phyloP scores from a whole-genome alignment of 2,329 filamentous ascomycete species.

The Coniochaeta prunicola region DNA sequence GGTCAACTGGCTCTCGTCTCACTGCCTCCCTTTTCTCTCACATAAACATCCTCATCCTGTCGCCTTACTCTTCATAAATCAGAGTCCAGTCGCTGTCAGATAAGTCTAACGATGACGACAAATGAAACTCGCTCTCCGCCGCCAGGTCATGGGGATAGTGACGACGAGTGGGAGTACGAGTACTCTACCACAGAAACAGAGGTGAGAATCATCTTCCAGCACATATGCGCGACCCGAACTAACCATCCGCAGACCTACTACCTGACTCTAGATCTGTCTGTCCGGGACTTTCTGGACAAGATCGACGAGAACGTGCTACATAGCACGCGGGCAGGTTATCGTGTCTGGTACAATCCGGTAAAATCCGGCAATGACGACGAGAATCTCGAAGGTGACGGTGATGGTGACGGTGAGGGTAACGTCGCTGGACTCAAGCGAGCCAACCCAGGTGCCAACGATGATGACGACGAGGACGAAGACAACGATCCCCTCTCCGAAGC shows the following conservation, averaged over 20 bases:
- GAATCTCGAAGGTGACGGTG: not conserved
- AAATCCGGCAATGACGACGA: not conserved
- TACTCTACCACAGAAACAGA: slow-evolving; percentile 58
- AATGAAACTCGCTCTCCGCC: not conserved
- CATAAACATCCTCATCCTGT: not conserved
- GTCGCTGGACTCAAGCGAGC: not conserved
- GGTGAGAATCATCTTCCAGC: slow-evolving; percentile 24
- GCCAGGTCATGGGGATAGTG: slow-evolving; percentile 32
- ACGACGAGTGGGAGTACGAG: slow-evolving; percentile 61
- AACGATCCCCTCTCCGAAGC: slow-evolving; percentile 11
- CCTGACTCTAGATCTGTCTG: slow-evolving; percentile 55
- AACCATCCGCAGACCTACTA: slow-evolving; percentile 49
- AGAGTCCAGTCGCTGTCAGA: not conserved
- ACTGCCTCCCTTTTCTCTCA: not conserved
- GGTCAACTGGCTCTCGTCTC: not conserved
- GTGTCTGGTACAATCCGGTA: slow-evolving; percentile 26
- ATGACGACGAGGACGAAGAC: slow-evolving; percentile 21
- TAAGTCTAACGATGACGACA: not conserved
- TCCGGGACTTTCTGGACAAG: slow-evolving; percentile 46
- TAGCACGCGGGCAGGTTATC: slow-evolving; percentile 37
- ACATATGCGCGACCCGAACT: not conserved
- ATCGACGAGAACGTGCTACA: slow-evolving; percentile 24
- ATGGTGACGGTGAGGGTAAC: no score
- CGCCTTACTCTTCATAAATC: not conserved
- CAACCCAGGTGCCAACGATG: slow-evolving; percentile 10